A percentile compares a stretch with the other conserved stretches of the same genome.
Evolutionary conservation across 768 basidiomycete species (phyloP).

Genomic region (Boletus insuetus): DNA sequence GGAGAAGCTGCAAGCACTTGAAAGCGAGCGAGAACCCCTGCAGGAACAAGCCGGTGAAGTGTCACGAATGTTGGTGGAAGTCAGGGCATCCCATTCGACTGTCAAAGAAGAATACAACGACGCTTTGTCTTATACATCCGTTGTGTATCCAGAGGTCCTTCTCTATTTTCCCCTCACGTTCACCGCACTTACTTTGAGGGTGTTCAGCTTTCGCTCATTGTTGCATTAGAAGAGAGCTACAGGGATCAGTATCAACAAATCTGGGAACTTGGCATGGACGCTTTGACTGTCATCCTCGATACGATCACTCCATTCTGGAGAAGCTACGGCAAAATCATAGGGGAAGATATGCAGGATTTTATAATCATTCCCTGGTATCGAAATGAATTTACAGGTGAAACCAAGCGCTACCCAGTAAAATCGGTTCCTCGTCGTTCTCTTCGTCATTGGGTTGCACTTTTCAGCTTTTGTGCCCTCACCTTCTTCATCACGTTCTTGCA

Average conservation of each 20-base stretch:
- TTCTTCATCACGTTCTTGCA: constrained; percentile 55
- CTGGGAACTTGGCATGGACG: constrained; percentile 81
- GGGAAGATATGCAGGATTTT: constrained; percentile 76
- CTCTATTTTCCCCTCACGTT: not conserved
- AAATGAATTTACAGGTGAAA: constrained; percentile 79
- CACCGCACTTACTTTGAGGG: constrained; percentile 2
- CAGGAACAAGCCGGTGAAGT: constrained; percentile 48
- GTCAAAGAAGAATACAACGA: constrained; percentile 68
- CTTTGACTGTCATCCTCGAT: constrained; percentile 70
- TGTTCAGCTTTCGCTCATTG: constrained; percentile 62
- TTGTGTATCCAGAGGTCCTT: constrained; percentile 73
- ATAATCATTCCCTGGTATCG: constrained; percentile 80
- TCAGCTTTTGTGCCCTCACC: constrained; percentile 48
- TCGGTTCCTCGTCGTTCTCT: constrained; percentile 59
- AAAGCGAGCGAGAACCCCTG: constrained; percentile 45
- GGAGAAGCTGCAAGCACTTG: constrained; percentile 48
- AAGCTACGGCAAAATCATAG: constrained; percentile 78
- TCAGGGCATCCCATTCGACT: constrained; percentile 51
- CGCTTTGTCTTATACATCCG: constrained; percentile 65
- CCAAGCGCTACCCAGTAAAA: constrained; percentile 61
- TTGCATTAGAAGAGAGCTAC: constrained; percentile 74
- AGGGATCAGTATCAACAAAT: constrained; percentile 76
- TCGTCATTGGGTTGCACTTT: constrained; percentile 65
- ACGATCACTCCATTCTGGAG: constrained; percentile 80
- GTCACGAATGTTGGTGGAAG: constrained; percentile 44